A percentile compares a stretch with the other conserved stretches of the same genome.
phyloP scores from a whole-genome alignment of 768 basidiomycete genomes.

The Ephemerocybe angulata region DNA sequence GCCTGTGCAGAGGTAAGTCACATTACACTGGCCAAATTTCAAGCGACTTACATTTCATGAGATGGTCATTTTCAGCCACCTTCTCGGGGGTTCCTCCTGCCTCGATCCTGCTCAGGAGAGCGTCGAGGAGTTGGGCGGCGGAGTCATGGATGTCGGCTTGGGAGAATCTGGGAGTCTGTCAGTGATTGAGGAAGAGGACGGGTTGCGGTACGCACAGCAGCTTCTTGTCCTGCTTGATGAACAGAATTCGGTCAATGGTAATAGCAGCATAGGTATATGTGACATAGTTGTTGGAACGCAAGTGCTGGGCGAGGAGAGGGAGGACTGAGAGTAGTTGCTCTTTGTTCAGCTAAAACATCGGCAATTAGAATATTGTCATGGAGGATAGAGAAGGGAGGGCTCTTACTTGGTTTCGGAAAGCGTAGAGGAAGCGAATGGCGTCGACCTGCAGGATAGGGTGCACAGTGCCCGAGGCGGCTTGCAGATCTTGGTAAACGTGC shows the following conservation, averaged over 20 bases:
- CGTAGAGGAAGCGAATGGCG: constrained; percentile 91
- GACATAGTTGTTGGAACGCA: constrained; percentile 82
- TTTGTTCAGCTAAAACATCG: constrained; percentile 70
- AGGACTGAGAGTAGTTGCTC: constrained; percentile 88
- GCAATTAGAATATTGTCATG: neutral
- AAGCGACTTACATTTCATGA: constrained; percentile 89
- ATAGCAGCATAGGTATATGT: constrained; percentile 96
- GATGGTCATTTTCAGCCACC: constrained; percentile 93
- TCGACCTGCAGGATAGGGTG: constrained; percentile 94
- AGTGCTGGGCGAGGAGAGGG: constrained; percentile 79
- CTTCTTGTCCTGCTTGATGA: constrained; percentile 76
- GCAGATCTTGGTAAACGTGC: constrained; percentile 84
- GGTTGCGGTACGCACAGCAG: constrained; percentile 60
- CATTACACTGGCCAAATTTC: constrained; percentile 7
- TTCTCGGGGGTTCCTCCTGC: constrained; percentile 79
- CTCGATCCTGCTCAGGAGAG: constrained; percentile 78
- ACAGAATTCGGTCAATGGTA: constrained; percentile 93
- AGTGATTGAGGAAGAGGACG: neutral
- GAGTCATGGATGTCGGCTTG: constrained; percentile 84
- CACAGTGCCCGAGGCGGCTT: constrained; percentile 58
- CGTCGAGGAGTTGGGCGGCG: constrained; percentile 67
- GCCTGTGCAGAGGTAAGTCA: constrained; percentile 43
- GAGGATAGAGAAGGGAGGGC: neutral
- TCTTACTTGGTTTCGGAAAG: constrained; percentile 90
- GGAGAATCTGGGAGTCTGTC: constrained; percentile 57